Base-by-base conservation (phyloP, 1,139 yeast species). In the Chernovozyma aurita region DNA sequence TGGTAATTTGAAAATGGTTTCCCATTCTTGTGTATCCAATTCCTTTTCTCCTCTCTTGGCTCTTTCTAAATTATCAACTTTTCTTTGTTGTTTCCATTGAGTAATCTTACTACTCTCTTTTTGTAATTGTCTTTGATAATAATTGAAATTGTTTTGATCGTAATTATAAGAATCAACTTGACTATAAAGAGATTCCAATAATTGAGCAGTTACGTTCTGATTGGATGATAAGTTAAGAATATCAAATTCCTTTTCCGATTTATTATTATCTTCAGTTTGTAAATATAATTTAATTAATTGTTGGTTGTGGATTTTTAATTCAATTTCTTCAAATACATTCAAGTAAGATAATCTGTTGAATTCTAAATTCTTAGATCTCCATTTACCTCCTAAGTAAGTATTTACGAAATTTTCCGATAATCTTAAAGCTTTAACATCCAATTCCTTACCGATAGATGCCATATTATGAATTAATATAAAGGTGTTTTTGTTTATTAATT, bases 101-200 rank as follows among this genome's bases (percentile, higher is more conserved):
- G 73, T 70, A 45, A 85, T 73, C 65, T 81, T 84, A 42, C 78
- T 63, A 56, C 72, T 70, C 55, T 85, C 95, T 57, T 88, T 77
- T 37, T 80, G 76, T 46, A 78, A 68, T 52, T 78, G 82, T 65
- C 95, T 79, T 64, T 85, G 95, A 66, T 80, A 86, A 59, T 80
- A 81, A 65, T 85, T 85, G 69, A 83, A 81, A 62, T 82, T 85
- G 49, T 84, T 82, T 57, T 85, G 86, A 54, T 85, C 94, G 53
- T 81, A 81, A 63, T 82, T 82, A 65, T 79, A 80, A 33, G 83
- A 80, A 57, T 87, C 95, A 32, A 85, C 76, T 37, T 87, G 79
- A 40, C 82, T 84, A 53, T 81, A 75, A 50, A 87, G 70, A 32
- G 77, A 76, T 55, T 85, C 95, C 44, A 83, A 74, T 49, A 70